Evolutionary conservation across 495 filamentous ascomycete genomes (phyloP), one percentile per base, ranked within the genome.

Genomic region (Penicillium turbatum): DNA sequence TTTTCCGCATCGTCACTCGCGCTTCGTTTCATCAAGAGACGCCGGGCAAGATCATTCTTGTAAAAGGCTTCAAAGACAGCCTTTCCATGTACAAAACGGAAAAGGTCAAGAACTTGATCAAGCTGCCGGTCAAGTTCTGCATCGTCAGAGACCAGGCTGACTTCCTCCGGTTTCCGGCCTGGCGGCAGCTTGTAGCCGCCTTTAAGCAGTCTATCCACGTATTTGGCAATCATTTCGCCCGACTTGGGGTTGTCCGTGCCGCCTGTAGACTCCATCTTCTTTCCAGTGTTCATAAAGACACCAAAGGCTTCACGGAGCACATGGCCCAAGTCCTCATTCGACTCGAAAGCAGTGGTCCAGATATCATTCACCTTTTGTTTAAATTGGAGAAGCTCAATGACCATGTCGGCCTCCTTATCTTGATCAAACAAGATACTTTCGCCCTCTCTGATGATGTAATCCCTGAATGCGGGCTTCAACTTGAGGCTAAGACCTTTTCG

Each of bases 21-120:
- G 64, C 90, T 96, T 54, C 92, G 82, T 29, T 84, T 86, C 86
- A 97, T 88, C 36, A 99, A 75, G 19, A 99, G 74, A 26, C 93
- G 82, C 7, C 89, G 81, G 2, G 95, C 92, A 42, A 99, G 83
- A 63, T 96, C 92, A 53, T 89, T 93, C 77, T 97, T 97, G 78
- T 99, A 99, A 62, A 99, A 97, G 5, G 91, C 93, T 61, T 97
- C 93, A 60, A 99, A 99, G 0, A 96, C 90, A 36, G 91, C 91
- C 66, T 97, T 99, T 19, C 95, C 93, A 63, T 97, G 86, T 52
- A 99, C 89, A 67, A 97, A 97, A 5, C 93, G 82, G 77, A 99
- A 99, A 6, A 99, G 78, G 58, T 97, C 92, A 3, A 99, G 75
- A 10, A 86, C 90, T 64, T 91, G 84, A 55, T 97, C 93, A 27